phyloP scores from a whole-genome alignment of 208 protist species.

The Acanthamoeba healyi region DNA sequence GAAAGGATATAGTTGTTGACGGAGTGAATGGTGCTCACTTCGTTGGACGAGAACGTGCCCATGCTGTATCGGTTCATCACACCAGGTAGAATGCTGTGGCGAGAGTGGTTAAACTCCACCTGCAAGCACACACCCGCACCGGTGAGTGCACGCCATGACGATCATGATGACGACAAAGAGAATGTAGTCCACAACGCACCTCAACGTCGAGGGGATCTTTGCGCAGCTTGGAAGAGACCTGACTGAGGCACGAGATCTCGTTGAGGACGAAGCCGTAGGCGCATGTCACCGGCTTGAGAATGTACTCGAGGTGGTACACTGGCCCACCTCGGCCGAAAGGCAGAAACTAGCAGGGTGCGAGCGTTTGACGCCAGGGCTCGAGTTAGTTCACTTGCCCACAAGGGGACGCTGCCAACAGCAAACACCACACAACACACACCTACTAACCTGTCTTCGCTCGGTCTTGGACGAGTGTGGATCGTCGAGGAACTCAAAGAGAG shows the following conservation, averaged over 20 bases:
- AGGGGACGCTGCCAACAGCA: neutral
- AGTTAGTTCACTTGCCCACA: neutral
- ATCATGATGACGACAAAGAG: neutral
- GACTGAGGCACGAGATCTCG: constrained; percentile 81
- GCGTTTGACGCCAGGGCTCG: too few relatives aligned
- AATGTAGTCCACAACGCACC: neutral
- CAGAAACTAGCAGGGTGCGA: constrained; percentile 81
- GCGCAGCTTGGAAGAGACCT: constrained; percentile 77
- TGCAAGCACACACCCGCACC: neutral
- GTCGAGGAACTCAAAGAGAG: constrained; percentile 70
- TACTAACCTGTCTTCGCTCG: constrained; percentile 42
- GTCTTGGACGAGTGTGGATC: constrained; percentile 45
- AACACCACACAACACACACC: neutral
- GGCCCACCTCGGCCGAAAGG: constrained; percentile 84
- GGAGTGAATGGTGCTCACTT: constrained; percentile 83
- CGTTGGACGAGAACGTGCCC: constrained; percentile 83
- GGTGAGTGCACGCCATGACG: neutral
- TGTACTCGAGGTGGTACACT: constrained; percentile 83
- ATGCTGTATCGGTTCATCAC: constrained; percentile 81
- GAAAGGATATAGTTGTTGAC: constrained; percentile 83
- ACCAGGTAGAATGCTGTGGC: constrained; percentile 79
- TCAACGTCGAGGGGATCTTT: constrained; percentile 80
- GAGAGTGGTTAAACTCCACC: constrained; percentile 82
- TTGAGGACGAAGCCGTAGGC: constrained; percentile 82
- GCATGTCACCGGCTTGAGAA: constrained; percentile 80